phyloP scores from a whole-genome alignment of 1,139 yeast species.

The Pichia sp. region DNA sequence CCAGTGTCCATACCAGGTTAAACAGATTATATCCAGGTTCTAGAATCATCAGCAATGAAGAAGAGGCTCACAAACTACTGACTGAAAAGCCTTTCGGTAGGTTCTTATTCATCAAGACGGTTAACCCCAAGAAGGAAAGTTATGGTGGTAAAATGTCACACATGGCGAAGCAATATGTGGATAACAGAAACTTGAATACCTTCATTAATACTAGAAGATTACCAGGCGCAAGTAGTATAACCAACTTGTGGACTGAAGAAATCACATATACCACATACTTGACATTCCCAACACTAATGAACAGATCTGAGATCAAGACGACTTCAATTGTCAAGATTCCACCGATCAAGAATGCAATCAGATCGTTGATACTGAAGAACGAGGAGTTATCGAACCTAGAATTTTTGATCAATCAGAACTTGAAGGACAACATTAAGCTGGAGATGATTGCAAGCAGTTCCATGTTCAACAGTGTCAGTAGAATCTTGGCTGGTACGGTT shows the following conservation, averaged over 20 bases:
- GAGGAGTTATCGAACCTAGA: conserved; percentile 68
- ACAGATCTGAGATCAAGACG: conserved; percentile 64
- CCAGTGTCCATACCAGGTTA: conserved; percentile 74
- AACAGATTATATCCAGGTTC: conserved; percentile 80
- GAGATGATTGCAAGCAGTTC: conserved; percentile 30
- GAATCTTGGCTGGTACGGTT: conserved; percentile 80
- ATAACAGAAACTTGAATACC: conserved; percentile 61
- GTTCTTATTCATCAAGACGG: conserved; percentile 64
- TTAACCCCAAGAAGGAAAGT: conserved; percentile 58
- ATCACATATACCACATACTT: conserved; percentile 68
- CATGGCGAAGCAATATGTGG: conserved; percentile 63
- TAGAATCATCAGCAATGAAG: conserved; percentile 58
- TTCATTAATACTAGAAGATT: conserved; percentile 66
- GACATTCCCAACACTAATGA: conserved; percentile 85
- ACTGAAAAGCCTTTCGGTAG: conserved; percentile 60
- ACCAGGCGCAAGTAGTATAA: conserved; percentile 68
- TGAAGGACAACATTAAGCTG: conserved; percentile 38
- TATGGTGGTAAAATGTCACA: conserved; percentile 35
- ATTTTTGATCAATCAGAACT: conserved; percentile 44
- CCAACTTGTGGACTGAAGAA: conserved; percentile 86
- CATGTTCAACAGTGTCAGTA: conserved; percentile 59
- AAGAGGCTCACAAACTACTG: conserved; percentile 37
- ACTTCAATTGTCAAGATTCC: conserved; percentile 55
- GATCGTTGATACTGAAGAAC: conserved; percentile 59
- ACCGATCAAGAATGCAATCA: conserved; percentile 80